Evolutionary conservation across 169 alveolate species (phyloP).

Genomic region (Eimeria tenella): DNA sequence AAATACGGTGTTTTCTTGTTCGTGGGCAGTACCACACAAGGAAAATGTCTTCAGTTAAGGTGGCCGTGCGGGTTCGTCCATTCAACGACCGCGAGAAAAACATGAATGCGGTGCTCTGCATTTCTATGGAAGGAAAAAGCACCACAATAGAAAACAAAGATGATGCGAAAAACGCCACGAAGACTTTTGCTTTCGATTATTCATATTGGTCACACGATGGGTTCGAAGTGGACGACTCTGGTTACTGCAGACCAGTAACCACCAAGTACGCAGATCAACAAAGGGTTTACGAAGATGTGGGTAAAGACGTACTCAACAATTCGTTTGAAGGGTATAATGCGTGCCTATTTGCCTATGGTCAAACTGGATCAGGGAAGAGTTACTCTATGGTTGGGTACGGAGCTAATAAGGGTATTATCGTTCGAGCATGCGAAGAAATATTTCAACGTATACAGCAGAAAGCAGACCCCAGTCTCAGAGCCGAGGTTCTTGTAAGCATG

Average conservation of each 20-base stretch:
- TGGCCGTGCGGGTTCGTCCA: constrained; percentile 94
- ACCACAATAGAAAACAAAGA: constrained; percentile 85
- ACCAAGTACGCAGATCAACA: constrained; percentile 90
- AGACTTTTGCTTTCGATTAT: constrained; percentile 92
- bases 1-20: neutral
- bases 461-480: constrained; percentile 27
- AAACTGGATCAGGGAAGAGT: constrained; percentile 93
- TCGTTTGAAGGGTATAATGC: constrained; percentile 97
- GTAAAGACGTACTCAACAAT: constrained; percentile 91
- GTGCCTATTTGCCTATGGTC: constrained; percentile 94
- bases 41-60: constrained; percentile 88
- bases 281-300: constrained; percentile 89
- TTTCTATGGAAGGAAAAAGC: constrained; percentile 89
- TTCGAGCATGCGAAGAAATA: constrained; percentile 94
- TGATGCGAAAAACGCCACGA: constrained; percentile 83
- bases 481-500: constrained; percentile 83
- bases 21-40: neutral
- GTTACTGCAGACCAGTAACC: constrained; percentile 81
- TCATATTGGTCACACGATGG: constrained; percentile 96
- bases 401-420: constrained; percentile 95
- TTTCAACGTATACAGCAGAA: constrained; percentile 86
- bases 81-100: constrained; percentile 90
- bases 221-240: constrained; percentile 85
- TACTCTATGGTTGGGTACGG: constrained; percentile 97
- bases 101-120: constrained; percentile 86